phyloP scores from a whole-genome alignment of 208 protist genomes.

The Trichomonas tenax region DNA sequence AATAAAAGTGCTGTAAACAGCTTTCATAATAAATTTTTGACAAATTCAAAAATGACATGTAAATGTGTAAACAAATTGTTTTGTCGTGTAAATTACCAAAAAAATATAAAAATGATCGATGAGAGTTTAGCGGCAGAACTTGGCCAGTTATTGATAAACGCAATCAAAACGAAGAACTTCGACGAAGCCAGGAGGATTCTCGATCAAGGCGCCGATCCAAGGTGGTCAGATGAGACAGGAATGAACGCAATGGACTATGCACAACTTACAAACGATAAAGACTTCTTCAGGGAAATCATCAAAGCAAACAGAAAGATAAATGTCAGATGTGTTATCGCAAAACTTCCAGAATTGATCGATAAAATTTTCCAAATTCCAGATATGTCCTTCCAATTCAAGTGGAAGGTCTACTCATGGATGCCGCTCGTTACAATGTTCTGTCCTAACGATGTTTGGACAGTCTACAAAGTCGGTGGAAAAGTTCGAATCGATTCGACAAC shows the following conservation, averaged over 20 bases:
- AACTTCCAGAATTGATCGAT: neutral
- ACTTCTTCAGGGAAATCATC: neutral
- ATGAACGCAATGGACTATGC: neutral
- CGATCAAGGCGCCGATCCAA: neutral
- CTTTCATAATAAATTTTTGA: too few species aligned
- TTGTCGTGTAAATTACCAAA: neutral
- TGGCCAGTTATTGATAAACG: neutral
- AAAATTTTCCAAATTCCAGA: neutral
- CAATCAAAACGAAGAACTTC: neutral
- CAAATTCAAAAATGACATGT: too few species aligned
- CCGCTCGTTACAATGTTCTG: neutral
- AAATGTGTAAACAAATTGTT: too few species aligned
- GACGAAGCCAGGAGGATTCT: neutral
- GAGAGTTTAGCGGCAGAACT: neutral
- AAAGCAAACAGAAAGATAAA: neutral
- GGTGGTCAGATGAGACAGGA: neutral
- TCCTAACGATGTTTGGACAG: neutral
- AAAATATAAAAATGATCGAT: neutral
- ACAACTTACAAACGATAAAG: neutral
- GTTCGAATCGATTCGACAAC: neutral
- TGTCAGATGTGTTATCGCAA: neutral
- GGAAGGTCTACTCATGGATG: neutral
- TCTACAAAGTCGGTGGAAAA: conserved; percentile 11
- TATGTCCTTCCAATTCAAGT: neutral
- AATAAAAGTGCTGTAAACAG: too few species aligned